These are phyloP conservation scores for Meira nashicola DNA, from an alignment of 1,284 basidiomycete species.

Conservation along the genomic window DNA sequence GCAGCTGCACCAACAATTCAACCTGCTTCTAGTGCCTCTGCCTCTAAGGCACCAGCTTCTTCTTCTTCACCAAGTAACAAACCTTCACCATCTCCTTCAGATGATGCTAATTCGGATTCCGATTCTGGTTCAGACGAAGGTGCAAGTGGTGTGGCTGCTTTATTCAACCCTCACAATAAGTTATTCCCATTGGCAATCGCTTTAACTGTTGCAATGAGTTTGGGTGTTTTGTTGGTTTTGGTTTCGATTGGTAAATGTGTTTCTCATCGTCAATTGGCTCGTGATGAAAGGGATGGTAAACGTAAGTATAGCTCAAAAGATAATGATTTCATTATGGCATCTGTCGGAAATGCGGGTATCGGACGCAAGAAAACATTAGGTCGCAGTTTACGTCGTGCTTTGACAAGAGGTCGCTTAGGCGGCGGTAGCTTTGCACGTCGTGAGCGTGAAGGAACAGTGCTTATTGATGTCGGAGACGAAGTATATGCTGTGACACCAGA, in stretches of 20 bases:
- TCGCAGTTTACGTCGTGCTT: conserved; percentile 19
- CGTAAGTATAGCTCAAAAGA: conserved; percentile 5
- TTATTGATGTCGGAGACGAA: conserved; percentile 39
- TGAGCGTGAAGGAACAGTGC: conserved; percentile 23
- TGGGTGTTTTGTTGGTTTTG: conserved; percentile 13
- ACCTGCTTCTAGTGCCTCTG: background rate
- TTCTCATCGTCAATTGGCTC: conserved; percentile 26
- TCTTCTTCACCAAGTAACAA: background rate
- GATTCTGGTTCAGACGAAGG: background rate
- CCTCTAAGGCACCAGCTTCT: background rate
- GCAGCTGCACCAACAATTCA: background rate
- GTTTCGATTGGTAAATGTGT: conserved; percentile 18
- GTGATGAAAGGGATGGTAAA: conserved; percentile 19
- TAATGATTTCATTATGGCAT: background rate
- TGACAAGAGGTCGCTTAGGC: conserved; percentile 25
- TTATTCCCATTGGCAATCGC: conserved; percentile 24
- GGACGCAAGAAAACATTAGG: background rate
- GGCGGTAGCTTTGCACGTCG: conserved; percentile 24
- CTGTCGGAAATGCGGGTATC: background rate
- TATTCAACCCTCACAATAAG: conserved; percentile 17
- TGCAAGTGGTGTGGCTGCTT: background rate
- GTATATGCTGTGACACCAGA: conserved; percentile 33
- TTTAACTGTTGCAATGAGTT: background rate
- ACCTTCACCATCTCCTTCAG: background rate
- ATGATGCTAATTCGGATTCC: background rate